Evolutionary conservation across 495 filamentous ascomycete species (phyloP).

Genomic region (Daldinia loculata): DNA sequence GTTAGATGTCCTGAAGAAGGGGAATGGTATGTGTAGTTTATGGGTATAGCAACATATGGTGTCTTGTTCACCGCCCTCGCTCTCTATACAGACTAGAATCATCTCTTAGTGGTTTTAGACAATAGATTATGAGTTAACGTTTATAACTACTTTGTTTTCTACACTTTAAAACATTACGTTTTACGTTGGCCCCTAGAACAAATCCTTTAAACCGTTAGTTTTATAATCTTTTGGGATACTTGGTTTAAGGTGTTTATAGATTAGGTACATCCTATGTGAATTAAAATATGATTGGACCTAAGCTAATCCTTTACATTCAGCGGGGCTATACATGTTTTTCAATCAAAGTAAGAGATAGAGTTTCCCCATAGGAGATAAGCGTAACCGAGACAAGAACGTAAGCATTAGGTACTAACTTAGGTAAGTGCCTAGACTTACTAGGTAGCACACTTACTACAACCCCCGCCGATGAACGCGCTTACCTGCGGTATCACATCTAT

Average conservation of each 20-base stretch:
- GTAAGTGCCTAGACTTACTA: background rate
- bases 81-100: background rate
- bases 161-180: too few relatives aligned
- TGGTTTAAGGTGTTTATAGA: too few relatives aligned
- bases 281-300: background rate
- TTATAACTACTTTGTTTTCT: background rate
- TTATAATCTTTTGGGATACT: background rate
- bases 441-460: background rate
- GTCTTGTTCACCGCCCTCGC: background rate
- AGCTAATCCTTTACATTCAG: background rate
- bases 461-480: background rate
- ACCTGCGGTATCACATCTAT: background rate
- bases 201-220: background rate
- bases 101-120: background rate
- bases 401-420: background rate
- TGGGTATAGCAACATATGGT: background rate
- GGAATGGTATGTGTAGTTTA: slow-evolving; percentile 16
- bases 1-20: slow-evolving; percentile 9
- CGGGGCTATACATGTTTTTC: background rate
- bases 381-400: background rate
- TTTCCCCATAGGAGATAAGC: slow-evolving; percentile 3
- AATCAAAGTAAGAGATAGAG: background rate
- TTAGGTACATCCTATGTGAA: too few relatives aligned
- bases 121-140: background rate
- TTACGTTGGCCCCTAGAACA: background rate